Base-by-base conservation (phyloP, 331 rosid genomes). In the Dryas integrifolia region DNA sequence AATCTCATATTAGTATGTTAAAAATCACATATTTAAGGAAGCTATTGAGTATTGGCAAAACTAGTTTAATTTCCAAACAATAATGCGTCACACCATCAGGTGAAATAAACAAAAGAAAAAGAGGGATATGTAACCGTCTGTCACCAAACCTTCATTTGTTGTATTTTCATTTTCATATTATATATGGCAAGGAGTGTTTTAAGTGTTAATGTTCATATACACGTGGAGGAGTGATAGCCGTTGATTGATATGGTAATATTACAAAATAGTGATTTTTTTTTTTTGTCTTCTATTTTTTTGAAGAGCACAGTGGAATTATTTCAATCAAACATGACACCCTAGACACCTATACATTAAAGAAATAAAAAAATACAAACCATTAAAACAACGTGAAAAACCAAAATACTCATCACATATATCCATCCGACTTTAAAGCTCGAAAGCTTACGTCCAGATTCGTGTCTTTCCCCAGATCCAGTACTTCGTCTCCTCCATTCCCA, bases 371-470 rank as follows among this genome's bases (percentile, higher is more conserved):
- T 1, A 9, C 7, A 68, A 51, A 50, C 9, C 51, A 53, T 16
- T 6, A 52, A 56, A 56, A 38, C 61, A 69, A 70, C 65, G 53
- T 56, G 30, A 18, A 44, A 51, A 55, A 56, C 43, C 55, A 70
- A 55, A 43, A 40, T 4, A 7, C 64, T 11, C 40, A 26, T 26
- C 30, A 26, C 30, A 26, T 26, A 26, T 26, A 26, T 26, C 30
- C 30, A 26, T 39, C 65, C 75, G 75, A 56, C 41, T 55, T 70
- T 55, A 43, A 70, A 43, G 55, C 75, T 56, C 44, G 61, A 56
- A 70, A 70, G 26, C 74, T 51, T 38, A 58, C 46, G 51, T 24
- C 39, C 21, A 26, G 6, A 55, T 45, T 6, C 16, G 1, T 70
- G 64, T n/a, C 49, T 61, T 50, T 69, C 73, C 51, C 26, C 63